Conservation (phyloP, 2,329 filamentous ascomycete species). For the Calonectria ilicicola region DNA sequence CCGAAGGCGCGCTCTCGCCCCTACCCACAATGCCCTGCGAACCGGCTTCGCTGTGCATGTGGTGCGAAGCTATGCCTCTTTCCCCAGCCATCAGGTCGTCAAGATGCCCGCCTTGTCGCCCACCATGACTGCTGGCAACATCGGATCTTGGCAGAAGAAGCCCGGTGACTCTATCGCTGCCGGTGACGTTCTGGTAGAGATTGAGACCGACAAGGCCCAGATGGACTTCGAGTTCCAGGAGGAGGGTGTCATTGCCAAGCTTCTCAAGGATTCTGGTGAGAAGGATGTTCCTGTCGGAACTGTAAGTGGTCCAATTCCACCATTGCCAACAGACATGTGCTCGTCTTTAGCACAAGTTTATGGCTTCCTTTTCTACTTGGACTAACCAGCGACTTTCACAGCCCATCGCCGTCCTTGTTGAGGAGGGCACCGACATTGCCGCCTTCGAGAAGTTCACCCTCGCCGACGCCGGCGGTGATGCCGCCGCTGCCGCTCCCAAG, state of each 20-base stretch:
- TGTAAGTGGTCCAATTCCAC: conserved; percentile 70
- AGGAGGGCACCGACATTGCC: conserved; percentile 87
- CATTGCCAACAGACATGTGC: conserved; percentile 22
- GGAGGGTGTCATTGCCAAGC: conserved; percentile 94
- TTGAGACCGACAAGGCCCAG: conserved; percentile 99
- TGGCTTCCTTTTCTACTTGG: conserved; percentile 4
- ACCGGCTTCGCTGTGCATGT: conserved; percentile 65
- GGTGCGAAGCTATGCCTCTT: conserved; percentile 80
- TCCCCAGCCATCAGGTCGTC: conserved; percentile 93
- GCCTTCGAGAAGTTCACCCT: conserved; percentile 91
- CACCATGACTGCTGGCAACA: conserved; percentile 97
- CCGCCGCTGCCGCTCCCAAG: conserved; percentile 71
- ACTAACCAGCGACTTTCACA: conserved; percentile 52
- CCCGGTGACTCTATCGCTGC: conserved; percentile 87
- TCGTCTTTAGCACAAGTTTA: conserved; percentile 7
- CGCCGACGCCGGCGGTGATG: conserved; percentile 90
- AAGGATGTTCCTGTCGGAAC: conserved; percentile 96
- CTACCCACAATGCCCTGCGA: conserved; percentile 63
- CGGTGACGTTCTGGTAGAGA: conserved; percentile 96
- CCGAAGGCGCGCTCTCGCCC: conserved; percentile 70
- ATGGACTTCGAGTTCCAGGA: conserved; percentile 99
- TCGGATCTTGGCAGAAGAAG: conserved; percentile 98
- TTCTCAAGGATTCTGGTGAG: conserved; percentile 90
- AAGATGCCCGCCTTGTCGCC: conserved; percentile 98
- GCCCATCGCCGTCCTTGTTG: conserved; percentile 96